Evolutionary conservation across 2,329 filamentous ascomycete genomes (phyloP).

Genomic region (Bisporella sp.): DNA sequence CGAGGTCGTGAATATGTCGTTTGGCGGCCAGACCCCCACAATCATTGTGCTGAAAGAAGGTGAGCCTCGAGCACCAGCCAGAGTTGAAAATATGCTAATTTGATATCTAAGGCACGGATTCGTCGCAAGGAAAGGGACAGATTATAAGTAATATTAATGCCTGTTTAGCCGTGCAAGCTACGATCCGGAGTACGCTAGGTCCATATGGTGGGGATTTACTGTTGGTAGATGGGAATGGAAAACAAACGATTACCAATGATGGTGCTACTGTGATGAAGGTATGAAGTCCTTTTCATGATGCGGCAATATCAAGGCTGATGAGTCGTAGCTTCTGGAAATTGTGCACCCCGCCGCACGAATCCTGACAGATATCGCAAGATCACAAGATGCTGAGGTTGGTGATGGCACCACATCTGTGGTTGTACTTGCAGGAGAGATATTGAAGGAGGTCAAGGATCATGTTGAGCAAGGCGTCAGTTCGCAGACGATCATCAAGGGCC

Average conservation of each 20-base stretch:
- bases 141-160: constrained; percentile 98
- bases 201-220: constrained; percentile 95
- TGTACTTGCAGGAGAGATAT: constrained; percentile 91
- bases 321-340: constrained; percentile 80
- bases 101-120: constrained; percentile 70
- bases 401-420: constrained; percentile 98
- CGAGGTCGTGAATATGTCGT: constrained; percentile 60
- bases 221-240: constrained; percentile 92
- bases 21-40: constrained; percentile 94
- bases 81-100: constrained; percentile 7
- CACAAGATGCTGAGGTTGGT: constrained; percentile 97
- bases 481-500: constrained; percentile 94
- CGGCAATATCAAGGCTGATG: constrained; percentile 7
- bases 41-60: constrained; percentile 98
- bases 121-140: constrained; percentile 94
- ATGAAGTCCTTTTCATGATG: constrained; percentile 17
- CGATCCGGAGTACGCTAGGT: constrained; percentile 91
- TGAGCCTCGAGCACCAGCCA: constrained; percentile 30
- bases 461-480: constrained; percentile 96
- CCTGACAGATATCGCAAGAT: constrained; percentile 95
- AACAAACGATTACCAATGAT: constrained; percentile 97
- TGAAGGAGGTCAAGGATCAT: constrained; percentile 93
- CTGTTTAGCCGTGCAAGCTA: constrained; percentile 89
- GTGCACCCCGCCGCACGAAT: constrained; percentile 96
- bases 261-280: constrained; percentile 99